phyloP scores from a whole-genome alignment of 1,139 yeast genomes.

The Spathaspora sp. region DNA sequence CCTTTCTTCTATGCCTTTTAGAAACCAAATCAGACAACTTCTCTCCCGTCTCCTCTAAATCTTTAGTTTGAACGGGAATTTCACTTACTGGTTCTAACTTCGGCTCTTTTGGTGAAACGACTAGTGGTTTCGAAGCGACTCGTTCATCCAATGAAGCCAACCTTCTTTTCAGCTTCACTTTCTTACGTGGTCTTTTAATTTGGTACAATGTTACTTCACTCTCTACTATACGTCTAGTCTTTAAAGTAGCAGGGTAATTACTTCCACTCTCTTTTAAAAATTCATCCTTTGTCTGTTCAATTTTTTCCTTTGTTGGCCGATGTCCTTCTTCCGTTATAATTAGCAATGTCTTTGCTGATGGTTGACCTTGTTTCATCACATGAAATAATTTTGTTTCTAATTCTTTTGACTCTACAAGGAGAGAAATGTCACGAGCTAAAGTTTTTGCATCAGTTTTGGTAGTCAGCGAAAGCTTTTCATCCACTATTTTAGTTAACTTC shows the following conservation, averaged over 20 bases:
- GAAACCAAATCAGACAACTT: conserved; percentile 23
- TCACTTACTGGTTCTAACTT: conserved; percentile 8
- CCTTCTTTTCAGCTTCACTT: conserved; percentile 14
- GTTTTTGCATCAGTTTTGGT: conserved; percentile 51
- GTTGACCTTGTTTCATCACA: conserved; percentile 30
- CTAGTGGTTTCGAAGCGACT: conserved; percentile 4
- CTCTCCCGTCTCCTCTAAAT: conserved; percentile 12
- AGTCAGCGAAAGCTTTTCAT: conserved; percentile 30
- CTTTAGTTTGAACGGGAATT: conserved; percentile 1
- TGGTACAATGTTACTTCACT: conserved; percentile 30
- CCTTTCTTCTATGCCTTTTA: conserved; percentile 20
- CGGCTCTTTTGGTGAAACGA: conserved; percentile 6
- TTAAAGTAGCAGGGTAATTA: background rate
- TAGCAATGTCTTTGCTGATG: conserved; percentile 33
- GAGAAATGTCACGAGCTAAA: conserved; percentile 42
- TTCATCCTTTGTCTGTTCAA: conserved; percentile 24
- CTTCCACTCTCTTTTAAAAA: conserved; percentile 29
- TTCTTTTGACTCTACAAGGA: conserved; percentile 21
- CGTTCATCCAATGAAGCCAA: conserved; percentile 21
- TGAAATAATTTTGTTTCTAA: conserved; percentile 30
- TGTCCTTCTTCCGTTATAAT: conserved; percentile 27
- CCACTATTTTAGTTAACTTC: conserved; percentile 35
- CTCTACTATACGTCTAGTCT: conserved; percentile 26
- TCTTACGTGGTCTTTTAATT: conserved; percentile 12
- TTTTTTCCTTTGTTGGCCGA: conserved; percentile 29